phyloP scores from a whole-genome alignment of 306 rosid species.

The Rubus parviflorus region DNA sequence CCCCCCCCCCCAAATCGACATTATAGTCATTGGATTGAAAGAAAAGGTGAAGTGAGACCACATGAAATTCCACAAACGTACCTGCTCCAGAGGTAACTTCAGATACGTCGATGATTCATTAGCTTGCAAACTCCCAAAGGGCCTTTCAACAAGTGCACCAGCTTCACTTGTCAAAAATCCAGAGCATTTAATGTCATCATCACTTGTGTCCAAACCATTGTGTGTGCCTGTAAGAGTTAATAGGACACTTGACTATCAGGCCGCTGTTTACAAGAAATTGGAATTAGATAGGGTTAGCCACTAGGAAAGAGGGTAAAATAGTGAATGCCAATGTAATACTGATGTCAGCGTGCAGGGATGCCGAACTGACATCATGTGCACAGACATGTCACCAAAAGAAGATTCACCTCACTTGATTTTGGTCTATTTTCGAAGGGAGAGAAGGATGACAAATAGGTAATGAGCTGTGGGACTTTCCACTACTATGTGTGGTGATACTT shows the following conservation, averaged over 20 bases:
- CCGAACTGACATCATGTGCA: neutral
- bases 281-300: too few relatives aligned
- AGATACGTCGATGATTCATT: slow-evolving; percentile 35
- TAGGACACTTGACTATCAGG: slow-evolving; percentile 5
- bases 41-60: neutral
- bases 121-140: slow-evolving; percentile 39
- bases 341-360: neutral
- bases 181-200: slow-evolving; percentile 31
- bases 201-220: slow-evolving; percentile 20
- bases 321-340: neutral
- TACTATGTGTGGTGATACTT: too few relatives aligned
- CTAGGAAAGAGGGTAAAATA: too few relatives aligned
- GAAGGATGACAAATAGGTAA: neutral
- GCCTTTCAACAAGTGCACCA: too few relatives aligned
- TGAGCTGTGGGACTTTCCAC: neutral
- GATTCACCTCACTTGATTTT: neutral
- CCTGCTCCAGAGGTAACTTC: slow-evolving; percentile 41
- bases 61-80: slow-evolving; percentile 24
- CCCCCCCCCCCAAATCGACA: too few relatives aligned
- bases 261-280: neutral
- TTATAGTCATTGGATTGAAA: neutral
- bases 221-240: slow-evolving; percentile 28
- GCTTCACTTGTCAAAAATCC: slow-evolving; percentile 35
- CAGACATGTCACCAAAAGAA: neutral
- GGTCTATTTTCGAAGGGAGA: neutral